Conservation (phyloP, 805 yeast genomes). For the Saturnispora sekii region DNA sequence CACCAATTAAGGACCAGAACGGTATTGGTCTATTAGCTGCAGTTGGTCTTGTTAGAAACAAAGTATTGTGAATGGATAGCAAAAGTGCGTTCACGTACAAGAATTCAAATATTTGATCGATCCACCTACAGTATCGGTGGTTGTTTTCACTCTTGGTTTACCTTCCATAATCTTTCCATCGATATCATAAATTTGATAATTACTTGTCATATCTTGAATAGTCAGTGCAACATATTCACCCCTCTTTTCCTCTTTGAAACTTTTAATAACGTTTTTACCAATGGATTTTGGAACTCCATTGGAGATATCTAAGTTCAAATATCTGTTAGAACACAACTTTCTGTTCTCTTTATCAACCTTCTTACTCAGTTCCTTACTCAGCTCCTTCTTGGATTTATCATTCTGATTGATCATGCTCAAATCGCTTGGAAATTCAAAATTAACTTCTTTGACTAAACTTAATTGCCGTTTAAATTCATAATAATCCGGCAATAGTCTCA, state of each 20-base stretch:
- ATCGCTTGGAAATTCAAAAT: constrained; percentile 15
- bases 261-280: constrained; percentile 5
- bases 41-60: constrained; percentile 1
- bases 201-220: constrained; percentile 33
- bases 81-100: not conserved
- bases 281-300: constrained; percentile 40
- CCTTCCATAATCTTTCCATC: constrained; percentile 30
- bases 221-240: constrained; percentile 44
- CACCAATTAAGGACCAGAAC: not conserved
- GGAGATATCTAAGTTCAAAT: constrained; percentile 34
- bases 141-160: constrained; percentile 18
- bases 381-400: constrained; percentile 2
- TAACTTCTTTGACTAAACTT: constrained; percentile 24
- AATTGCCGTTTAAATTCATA: constrained; percentile 35
- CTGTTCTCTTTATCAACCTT: not conserved
- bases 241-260: constrained; percentile 13
- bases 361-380: constrained; percentile 1
- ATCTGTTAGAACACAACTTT: constrained; percentile 30
- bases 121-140: constrained; percentile 18
- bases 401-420: constrained; percentile 12
- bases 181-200: constrained; percentile 31
- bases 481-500: constrained; percentile 35
- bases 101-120: not conserved
- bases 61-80: not conserved
- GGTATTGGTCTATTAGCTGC: constrained; percentile 2